Conservation (phyloP, 2,329 filamentous ascomycete genomes). For the Camillea tinctor region DNA sequence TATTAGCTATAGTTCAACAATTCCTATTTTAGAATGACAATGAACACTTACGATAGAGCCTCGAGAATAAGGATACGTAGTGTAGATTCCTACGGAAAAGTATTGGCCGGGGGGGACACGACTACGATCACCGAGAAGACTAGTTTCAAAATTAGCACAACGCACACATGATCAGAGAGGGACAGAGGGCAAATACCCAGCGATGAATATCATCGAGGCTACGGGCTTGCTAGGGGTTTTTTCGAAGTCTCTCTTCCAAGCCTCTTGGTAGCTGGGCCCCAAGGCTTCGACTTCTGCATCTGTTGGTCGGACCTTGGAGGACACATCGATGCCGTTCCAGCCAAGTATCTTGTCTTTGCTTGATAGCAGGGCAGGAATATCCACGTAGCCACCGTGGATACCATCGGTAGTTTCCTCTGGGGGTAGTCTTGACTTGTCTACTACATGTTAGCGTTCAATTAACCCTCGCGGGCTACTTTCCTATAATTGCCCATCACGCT, state of each 20-base stretch:
- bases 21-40: too few relatives aligned
- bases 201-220: not conserved
- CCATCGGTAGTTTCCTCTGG: not conserved
- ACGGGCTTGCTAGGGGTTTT: slow-evolving; percentile 2
- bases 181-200: too few relatives aligned
- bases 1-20: not conserved
- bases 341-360: slow-evolving; percentile 1
- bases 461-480: too few relatives aligned
- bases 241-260: slow-evolving; percentile 5
- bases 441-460: too few relatives aligned
- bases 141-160: too few relatives aligned
- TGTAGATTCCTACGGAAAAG: slow-evolving; percentile 5
- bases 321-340: slow-evolving; percentile 10
- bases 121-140: slow-evolving; percentile 1
- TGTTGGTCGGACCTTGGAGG: slow-evolving; percentile 6
- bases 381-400: not conserved
- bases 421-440: not conserved
- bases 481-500: too few relatives aligned
- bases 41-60: slow-evolving; percentile 8
- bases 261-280: not conserved
- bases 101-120: not conserved
- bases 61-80: slow-evolving; percentile 7
- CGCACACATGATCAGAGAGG: too few relatives aligned
- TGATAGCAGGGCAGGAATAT: not conserved
- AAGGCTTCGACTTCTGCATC: not conserved